phyloP scores from a whole-genome alignment of 371 early-diverging fungal genomes.

The Mucor racemosus region DNA sequence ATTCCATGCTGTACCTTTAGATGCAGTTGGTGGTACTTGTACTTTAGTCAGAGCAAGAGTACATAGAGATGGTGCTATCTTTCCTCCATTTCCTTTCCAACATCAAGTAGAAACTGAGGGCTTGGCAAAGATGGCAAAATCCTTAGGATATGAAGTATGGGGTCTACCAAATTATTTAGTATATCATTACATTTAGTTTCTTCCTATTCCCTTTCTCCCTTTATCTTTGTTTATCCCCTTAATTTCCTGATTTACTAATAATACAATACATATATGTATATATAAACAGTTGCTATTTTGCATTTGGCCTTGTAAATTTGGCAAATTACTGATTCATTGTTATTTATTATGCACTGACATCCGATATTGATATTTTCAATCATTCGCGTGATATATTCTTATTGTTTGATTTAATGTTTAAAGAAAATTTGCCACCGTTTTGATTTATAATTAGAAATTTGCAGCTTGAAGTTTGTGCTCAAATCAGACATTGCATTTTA shows the following conservation, averaged over 20 bases:
- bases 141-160: slow-evolving; percentile 55
- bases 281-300: no score
- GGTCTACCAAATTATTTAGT: slow-evolving; percentile 43
- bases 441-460: no score
- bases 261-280: neutral
- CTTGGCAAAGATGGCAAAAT: slow-evolving; percentile 74
- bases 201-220: neutral
- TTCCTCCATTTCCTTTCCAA: slow-evolving; percentile 51
- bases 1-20: slow-evolving; percentile 42
- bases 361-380: no score
- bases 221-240: slow-evolving; percentile 2
- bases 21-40: slow-evolving; percentile 56
- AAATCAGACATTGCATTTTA: no score
- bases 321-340: no score
- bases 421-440: no score
- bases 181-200: slow-evolving; percentile 33
- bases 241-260: neutral
- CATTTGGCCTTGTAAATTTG: no score
- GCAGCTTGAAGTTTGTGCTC: no score
- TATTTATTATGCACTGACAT: no score
- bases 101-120: slow-evolving; percentile 78
- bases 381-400: no score
- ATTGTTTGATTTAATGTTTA: no score
- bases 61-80: slow-evolving; percentile 68
- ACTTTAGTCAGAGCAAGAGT: slow-evolving; percentile 69